A percentile compares a stretch with the other conserved stretches of the same genome.
Conservation (phyloP, 164 flowering plant genomes). For the Warburgia ugandensis region DNA sequence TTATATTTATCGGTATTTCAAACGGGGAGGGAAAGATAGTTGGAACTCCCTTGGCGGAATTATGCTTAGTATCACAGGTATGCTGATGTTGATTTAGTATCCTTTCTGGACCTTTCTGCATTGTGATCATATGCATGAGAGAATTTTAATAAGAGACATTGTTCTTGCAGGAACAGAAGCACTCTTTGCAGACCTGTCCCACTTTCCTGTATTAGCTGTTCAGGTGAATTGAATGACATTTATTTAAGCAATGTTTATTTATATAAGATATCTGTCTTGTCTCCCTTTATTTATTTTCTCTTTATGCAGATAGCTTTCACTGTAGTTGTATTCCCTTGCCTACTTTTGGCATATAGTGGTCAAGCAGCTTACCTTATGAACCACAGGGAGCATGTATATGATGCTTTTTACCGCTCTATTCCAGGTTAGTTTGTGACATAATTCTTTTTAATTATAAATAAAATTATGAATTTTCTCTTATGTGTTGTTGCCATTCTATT, state of each 20-base stretch:
- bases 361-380: constrained; percentile 89
- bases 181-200: constrained; percentile 86
- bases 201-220: constrained; percentile 81
- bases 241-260: background rate
- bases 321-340: constrained; percentile 85
- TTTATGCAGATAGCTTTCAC: constrained; percentile 64
- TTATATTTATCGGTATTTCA: constrained; percentile 67
- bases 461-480: background rate
- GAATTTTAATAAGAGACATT: background rate
- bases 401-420: constrained; percentile 88
- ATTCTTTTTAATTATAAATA: background rate
- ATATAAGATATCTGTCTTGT: background rate
- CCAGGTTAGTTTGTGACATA: constrained; percentile 43
- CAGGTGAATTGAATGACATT: constrained; percentile 23
- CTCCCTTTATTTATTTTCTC: background rate
- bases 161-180: constrained; percentile 85
- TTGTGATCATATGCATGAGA: background rate
- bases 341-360: constrained; percentile 85
- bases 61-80: constrained; percentile 95
- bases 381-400: constrained; percentile 48
- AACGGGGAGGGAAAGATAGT: constrained; percentile 41
- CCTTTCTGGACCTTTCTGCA: too few species aligned
- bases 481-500: background rate
- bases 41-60: constrained; percentile 95
- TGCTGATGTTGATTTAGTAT: background rate